These are phyloP conservation scores for Grigorovia transvaalensis DNA, from an alignment of 805 yeast genomes.

Conservation along the genomic window DNA sequence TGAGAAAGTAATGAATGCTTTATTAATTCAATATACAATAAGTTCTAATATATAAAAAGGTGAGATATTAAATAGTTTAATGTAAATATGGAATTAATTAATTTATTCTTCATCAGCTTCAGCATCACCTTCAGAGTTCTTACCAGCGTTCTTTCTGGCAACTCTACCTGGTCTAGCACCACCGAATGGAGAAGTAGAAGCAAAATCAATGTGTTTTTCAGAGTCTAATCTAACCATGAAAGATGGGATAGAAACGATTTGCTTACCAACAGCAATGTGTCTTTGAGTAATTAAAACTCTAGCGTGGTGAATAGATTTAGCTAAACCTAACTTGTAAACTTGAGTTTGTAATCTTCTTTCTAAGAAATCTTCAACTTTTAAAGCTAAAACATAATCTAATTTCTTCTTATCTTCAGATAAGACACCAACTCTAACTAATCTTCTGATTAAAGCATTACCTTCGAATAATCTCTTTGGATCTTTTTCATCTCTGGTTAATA, in stretches of 20 bases:
- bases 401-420: slow-evolving; percentile 98
- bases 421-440: slow-evolving; percentile 98
- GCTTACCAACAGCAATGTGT: slow-evolving; percentile 99
- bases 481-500: slow-evolving; percentile 99
- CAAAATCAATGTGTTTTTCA: slow-evolving; percentile 99
- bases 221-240: slow-evolving; percentile 99
- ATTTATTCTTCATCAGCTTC: slow-evolving; percentile 67
- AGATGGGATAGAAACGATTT: slow-evolving; percentile 96
- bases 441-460: slow-evolving; percentile 99
- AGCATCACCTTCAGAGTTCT: slow-evolving; percentile 53
- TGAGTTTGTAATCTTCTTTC: slow-evolving; percentile 99
- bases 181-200: slow-evolving; percentile 99
- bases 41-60: slow-evolving; percentile 4
- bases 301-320: slow-evolving; percentile 99
- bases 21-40: slow-evolving; percentile 1
- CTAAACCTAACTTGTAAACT: slow-evolving; percentile 98
- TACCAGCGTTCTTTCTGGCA: slow-evolving; percentile 79
- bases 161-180: slow-evolving; percentile 99
- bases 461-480: slow-evolving; percentile 99
- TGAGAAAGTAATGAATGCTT: not conserved
- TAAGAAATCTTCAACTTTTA: slow-evolving; percentile 96
- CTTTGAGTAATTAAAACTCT: slow-evolving; percentile 97
- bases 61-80: slow-evolving; percentile 5
- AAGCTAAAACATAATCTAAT: slow-evolving; percentile 98
- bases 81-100: slow-evolving; percentile 4